These are phyloP conservation scores for Stagonosporopsis tanaceti DNA, from an alignment of 2,329 filamentous ascomycete species.

Conservation along the genomic window DNA sequence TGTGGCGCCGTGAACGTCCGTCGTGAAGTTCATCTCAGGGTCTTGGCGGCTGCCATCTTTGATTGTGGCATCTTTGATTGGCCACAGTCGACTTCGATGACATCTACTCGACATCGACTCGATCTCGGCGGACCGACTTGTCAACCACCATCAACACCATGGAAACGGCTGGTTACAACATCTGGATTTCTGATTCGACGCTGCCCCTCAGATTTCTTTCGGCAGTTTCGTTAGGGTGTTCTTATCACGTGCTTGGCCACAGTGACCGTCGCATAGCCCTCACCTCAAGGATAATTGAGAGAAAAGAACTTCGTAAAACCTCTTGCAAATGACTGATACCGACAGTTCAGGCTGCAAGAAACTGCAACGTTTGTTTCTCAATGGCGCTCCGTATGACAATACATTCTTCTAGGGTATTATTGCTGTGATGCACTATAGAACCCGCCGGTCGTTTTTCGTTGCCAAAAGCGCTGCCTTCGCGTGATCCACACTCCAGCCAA, in stretches of 20 bases:
- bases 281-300: neutral
- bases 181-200: neutral
- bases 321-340: no score
- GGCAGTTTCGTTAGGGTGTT: neutral
- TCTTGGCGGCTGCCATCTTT: slow-evolving; percentile 20
- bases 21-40: slow-evolving; percentile 35
- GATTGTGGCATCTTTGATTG: slow-evolving; percentile 19
- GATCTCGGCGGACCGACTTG: slow-evolving; percentile 12
- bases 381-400: neutral
- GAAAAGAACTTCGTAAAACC: neutral
- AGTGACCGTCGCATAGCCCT: neutral
- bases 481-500: neutral
- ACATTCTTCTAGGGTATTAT: neutral
- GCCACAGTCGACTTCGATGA: slow-evolving; percentile 13
- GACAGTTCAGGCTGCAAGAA: no score
- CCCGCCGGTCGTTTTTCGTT: neutral
- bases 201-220: neutral
- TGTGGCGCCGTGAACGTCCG: slow-evolving; percentile 34
- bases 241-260: neutral
- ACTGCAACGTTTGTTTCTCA: no score
- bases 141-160: slow-evolving; percentile 10
- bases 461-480: neutral
- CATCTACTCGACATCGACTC: slow-evolving; percentile 17
- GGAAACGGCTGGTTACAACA: neutral
- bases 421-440: neutral